Base-by-base conservation (phyloP, 371 early-diverging fungal species). In the Blakeslea trispora region DNA sequence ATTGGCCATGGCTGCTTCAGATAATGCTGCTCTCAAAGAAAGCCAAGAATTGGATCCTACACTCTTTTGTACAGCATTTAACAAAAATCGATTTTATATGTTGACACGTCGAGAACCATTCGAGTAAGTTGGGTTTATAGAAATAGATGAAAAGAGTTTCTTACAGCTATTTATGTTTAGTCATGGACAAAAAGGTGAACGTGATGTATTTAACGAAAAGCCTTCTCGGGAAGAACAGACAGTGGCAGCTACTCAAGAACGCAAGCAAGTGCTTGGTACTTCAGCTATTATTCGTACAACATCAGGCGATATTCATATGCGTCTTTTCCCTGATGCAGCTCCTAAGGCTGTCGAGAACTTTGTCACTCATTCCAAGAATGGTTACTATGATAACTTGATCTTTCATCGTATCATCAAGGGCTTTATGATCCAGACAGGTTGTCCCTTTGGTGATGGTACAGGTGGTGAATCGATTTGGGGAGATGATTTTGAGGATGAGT, bases 391-490 rank as follows among this genome's bases (percentile, higher is more conserved):
- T 55, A 79, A 80, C 46, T 68, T 88, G 11, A 81, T 88, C 17
- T 97, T 96, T 74, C 97, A 97, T 81, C 81, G 97, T 57, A 84
- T 96, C 31, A 95, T 98, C 68, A 92, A 92, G 63, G 74, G 84
- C 37, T 93, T 93, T 68, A 93, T 96, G 94, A 78, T 95, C 35
- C 97, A 97, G 72, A 88, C 89, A 10, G 92, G 92, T 32, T 90
- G 90, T 71, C 91, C 91, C 0, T 75, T 89, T 50, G 95, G 84
- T 0, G 88, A 91, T 69, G 99, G 99, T 46, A 98, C 97, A 1
- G 99, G 99, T 44, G 98, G 99, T 18, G 91, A 91, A 28, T 88
- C 91, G 8, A 88, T 95, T 23, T 99, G 97, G 93, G 95, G 95
- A 24, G 71, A 84, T 23, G 90, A 93, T 53, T 99, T 99, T 77